These are phyloP conservation scores for Microthlaspi erraticum DNA, from an alignment of 345 rosid genomes.

Conservation along the genomic window DNA sequence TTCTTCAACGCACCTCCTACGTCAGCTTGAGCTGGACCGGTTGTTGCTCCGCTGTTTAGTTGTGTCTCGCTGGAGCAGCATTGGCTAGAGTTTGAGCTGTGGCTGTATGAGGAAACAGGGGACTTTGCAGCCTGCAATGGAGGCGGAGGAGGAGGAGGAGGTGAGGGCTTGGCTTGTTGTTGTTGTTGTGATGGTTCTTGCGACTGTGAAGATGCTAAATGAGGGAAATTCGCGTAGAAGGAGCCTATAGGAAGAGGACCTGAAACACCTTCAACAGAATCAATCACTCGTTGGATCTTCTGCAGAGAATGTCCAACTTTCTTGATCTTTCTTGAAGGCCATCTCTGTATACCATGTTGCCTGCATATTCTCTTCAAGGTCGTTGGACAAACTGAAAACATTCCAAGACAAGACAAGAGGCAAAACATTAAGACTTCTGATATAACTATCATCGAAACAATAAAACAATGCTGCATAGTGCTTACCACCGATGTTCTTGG, in stretches of 20 bases:
- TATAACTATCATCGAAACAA: neutral
- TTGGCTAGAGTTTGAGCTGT: slow-evolving; percentile 78
- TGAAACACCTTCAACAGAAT: slow-evolving; percentile 78
- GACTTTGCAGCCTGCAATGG: slow-evolving; percentile 49
- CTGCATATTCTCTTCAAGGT: slow-evolving; percentile 96
- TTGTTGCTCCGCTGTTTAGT: slow-evolving; percentile 46
- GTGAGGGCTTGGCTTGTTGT: slow-evolving; percentile 34
- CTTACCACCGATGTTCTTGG: slow-evolving; percentile 90
- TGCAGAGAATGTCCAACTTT: slow-evolving; percentile 90
- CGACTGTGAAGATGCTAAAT: slow-evolving; percentile 66
- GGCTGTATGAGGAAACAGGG: slow-evolving; percentile 72
- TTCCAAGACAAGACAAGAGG: slow-evolving; percentile 22
- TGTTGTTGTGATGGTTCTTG: slow-evolving; percentile 33
- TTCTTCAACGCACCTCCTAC: slow-evolving; percentile 44
- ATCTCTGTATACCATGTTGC: slow-evolving; percentile 82
- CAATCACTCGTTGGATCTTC: slow-evolving; percentile 78
- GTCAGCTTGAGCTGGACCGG: slow-evolving; percentile 27
- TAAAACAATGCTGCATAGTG: slow-evolving; percentile 46
- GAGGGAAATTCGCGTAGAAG: slow-evolving; percentile 71
- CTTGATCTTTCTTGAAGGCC: slow-evolving; percentile 98
- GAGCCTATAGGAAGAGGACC: slow-evolving; percentile 70
- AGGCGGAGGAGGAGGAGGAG: slow-evolving; percentile 26
- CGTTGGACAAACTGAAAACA: slow-evolving; percentile 92
- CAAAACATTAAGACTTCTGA: neutral
- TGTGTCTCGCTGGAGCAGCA: slow-evolving; percentile 68